Base-by-base conservation (phyloP, 768 basidiomycete genomes). In the Leucogyrophana mollusca region DNA sequence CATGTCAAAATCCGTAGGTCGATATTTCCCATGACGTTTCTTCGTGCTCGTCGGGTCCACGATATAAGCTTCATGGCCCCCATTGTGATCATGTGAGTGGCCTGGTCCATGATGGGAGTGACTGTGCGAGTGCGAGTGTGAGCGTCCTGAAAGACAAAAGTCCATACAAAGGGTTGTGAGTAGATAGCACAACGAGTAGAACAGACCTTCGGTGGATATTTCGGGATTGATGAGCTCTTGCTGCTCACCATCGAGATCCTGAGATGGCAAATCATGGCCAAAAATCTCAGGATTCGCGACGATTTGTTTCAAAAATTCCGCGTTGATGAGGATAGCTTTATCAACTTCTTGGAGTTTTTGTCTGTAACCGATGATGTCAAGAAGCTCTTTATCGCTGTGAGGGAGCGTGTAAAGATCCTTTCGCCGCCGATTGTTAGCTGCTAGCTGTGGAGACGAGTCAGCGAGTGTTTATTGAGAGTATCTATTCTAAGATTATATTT, bases 281-380 rank as follows among this genome's bases (percentile, higher is more conserved):
- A 94, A 94, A 21, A 95, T 90, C 56, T 85, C 84, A 0, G 91
- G 87, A 64, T 88, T 76, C 11, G 79, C 82, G 9, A 90, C 82
- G 52, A 95, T 85, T 50, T 78, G 69, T 3, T 76, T 71, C 47
- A 95, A 61, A 61, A 97, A 94, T 35, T 84, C 72, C 1, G 89
- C 85, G 56, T 95, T 96, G 41, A 72, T 80, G 40, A 80, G 64
- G 53, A 96, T 94, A 8, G 89, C 88, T 7, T 78, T 70, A 66
- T 97, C 94, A 10, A 90, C 85, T 21, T 77, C 80, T 24, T 84
- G 77, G 1, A 97, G 74, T 60, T 92, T 93, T 47, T 80, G 70
- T 53, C 84, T 81, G 64, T 90, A 94, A 5, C 90, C 89, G 4
- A 94, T 61, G 10, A 59, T 54, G 11, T 79, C 75, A 1, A 95